A percentile compares a stretch with the other conserved stretches of the same genome.
Evolutionary conservation across 2,329 filamentous ascomycete species (phyloP).

Genomic region (Onygenales sp.): DNA sequence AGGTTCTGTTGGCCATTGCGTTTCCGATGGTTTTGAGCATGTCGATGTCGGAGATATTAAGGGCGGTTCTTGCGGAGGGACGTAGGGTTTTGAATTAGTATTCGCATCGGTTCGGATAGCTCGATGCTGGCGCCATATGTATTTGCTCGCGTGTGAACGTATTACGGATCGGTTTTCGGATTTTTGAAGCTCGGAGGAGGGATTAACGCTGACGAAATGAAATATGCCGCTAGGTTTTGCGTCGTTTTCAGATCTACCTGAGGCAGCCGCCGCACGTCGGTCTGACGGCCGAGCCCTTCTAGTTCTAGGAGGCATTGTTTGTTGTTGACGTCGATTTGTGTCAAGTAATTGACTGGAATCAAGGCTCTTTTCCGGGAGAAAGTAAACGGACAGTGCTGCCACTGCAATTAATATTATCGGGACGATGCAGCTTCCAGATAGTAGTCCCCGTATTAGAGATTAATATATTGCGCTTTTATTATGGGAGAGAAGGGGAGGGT

Average conservation of each 20-base stretch:
- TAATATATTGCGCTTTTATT: too few relatives aligned
- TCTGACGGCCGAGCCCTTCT: neutral
- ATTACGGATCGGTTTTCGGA: conserved; percentile 12
- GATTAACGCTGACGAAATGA: conserved; percentile 15
- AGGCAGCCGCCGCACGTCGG: neutral
- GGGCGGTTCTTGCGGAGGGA: neutral
- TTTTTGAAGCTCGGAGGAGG: conserved; percentile 12
- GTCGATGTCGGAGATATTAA: neutral
- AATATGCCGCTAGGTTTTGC: conserved; percentile 6
- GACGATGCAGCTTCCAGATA: too few relatives aligned
- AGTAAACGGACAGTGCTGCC: too few relatives aligned
- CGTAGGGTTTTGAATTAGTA: neutral
- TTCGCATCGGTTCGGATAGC: conserved; percentile 7
- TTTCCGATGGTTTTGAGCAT: neutral
- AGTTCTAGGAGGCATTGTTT: neutral
- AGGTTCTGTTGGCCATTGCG: neutral
- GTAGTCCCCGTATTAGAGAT: too few relatives aligned
- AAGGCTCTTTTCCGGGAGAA: too few relatives aligned
- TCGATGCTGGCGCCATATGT: conserved; percentile 15
- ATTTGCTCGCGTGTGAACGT: conserved; percentile 15
- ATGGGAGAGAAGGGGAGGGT: too few relatives aligned
- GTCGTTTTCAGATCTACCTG: neutral
- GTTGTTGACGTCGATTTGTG: too few relatives aligned
- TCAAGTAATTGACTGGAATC: too few relatives aligned
- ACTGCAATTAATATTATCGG: too few relatives aligned